Evolutionary conservation across 257 asterid species (phyloP).

Genomic region (Coffea canephora): DNA sequence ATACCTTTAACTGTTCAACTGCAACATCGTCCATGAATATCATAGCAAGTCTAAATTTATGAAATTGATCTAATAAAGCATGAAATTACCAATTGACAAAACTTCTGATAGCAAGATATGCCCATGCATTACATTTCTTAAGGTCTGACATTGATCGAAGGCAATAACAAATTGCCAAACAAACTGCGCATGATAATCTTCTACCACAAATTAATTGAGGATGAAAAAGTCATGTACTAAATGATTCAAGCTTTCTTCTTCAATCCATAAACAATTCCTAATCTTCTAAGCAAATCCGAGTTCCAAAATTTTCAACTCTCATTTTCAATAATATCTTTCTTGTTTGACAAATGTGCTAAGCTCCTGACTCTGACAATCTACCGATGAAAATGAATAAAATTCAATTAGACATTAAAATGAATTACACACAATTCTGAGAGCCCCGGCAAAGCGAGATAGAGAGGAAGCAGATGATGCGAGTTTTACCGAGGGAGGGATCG

Average conservation of each 20-base stretch:
- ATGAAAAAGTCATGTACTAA: background rate
- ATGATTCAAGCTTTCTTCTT: background rate
- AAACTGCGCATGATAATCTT: background rate
- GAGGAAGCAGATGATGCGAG: background rate
- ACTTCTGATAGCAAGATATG: too few species aligned
- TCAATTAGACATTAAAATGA: background rate
- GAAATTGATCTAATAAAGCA: background rate
- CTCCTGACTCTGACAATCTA: background rate
- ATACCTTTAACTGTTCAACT: background rate
- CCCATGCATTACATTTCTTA: background rate
- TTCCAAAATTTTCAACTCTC: background rate
- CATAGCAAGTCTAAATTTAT: background rate
- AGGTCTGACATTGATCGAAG: too few species aligned
- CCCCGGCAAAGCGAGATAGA: background rate
- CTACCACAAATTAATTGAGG: background rate
- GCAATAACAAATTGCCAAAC: background rate
- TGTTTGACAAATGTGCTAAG: conserved; percentile 4
- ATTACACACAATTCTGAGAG: background rate
- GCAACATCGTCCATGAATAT: background rate
- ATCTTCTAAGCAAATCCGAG: too few species aligned
- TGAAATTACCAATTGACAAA: background rate
- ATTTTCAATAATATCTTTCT: background rate
- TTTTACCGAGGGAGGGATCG: conserved; percentile 52
- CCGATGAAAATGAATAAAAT: background rate
- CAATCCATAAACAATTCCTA: background rate